A percentile compares a stretch with the other conserved stretches of the same genome.
These are phyloP conservation scores for Maudiozyma humilis DNA, from an alignment of 1,139 yeast genomes.

Conservation along the genomic window DNA sequence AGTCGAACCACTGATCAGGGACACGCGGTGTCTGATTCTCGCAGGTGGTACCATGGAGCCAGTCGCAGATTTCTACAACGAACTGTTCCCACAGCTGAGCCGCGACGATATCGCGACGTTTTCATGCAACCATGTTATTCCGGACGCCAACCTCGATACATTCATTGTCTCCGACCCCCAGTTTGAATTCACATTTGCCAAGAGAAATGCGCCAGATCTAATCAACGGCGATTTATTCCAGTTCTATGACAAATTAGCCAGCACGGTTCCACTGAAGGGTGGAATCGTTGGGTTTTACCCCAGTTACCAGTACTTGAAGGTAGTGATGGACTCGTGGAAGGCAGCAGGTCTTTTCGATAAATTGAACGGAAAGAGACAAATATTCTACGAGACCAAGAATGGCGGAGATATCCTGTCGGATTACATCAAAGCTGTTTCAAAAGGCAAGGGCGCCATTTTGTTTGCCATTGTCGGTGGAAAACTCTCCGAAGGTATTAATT, in stretches of 20 bases:
- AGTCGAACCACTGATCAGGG: conserved; percentile 57
- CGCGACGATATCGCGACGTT: conserved; percentile 43
- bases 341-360: conserved; percentile 30
- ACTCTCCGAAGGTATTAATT: conserved; percentile 90
- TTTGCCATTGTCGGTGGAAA: conserved; percentile 91
- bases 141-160: conserved; percentile 57
- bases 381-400: conserved; percentile 52
- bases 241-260: conserved; percentile 38
- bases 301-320: conserved; percentile 63
- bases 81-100: conserved; percentile 55
- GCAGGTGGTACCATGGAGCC: conserved; percentile 99
- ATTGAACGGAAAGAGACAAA: conserved; percentile 36
- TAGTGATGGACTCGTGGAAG: conserved; percentile 48
- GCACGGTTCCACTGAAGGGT: conserved; percentile 43
- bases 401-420: conserved; percentile 42
- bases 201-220: conserved; percentile 43
- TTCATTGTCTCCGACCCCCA: conserved; percentile 40
- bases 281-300: conserved; percentile 84
- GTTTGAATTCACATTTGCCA: conserved; percentile 65
- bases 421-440: conserved; percentile 39
- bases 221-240: conserved; percentile 45
- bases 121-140: conserved; percentile 80
- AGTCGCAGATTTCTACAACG: conserved; percentile 54
- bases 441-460: conserved; percentile 52
- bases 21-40: conserved; percentile 61